Evolutionary conservation across 495 filamentous ascomycete species (phyloP).

Genomic region (Penicillium herquei): DNA sequence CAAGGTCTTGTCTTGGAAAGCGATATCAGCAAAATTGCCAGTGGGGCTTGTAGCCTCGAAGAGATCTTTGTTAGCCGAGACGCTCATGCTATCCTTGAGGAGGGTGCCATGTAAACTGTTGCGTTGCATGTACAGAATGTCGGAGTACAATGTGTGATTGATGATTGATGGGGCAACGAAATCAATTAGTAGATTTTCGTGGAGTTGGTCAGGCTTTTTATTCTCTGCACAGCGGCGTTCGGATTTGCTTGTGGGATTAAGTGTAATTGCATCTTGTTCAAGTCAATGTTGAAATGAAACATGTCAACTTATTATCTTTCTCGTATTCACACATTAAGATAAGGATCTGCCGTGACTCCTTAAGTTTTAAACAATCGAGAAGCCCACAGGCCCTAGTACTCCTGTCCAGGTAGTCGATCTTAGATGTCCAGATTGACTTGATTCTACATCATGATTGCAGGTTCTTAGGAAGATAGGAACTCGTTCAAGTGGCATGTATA

Average conservation of each 20-base stretch:
- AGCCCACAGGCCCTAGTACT: too few relatives aligned
- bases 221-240: constrained; percentile 23
- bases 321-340: neutral
- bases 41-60: constrained; percentile 33
- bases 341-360: too few relatives aligned
- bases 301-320: neutral
- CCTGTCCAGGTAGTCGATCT: too few relatives aligned
- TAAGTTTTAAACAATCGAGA: too few relatives aligned
- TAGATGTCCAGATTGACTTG: too few relatives aligned
- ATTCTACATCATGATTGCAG: too few relatives aligned
- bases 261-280: neutral
- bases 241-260: constrained; percentile 3
- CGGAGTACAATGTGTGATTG: constrained; percentile 16
- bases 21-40: constrained; percentile 33
- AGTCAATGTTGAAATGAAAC: neutral
- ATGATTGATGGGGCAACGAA: constrained; percentile 21
- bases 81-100: constrained; percentile 40
- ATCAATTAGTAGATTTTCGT: constrained; percentile 16
- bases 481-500: neutral
- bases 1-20: constrained; percentile 74
- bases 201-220: constrained; percentile 31
- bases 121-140: constrained; percentile 25
- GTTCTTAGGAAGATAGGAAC: neutral
- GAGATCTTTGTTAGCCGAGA: constrained; percentile 47
- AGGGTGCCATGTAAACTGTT: constrained; percentile 29